Evolutionary conservation across 805 yeast genomes (phyloP), one percentile per base, ranked within the genome.

Genomic region (Naumovozyma dairenensis): DNA sequence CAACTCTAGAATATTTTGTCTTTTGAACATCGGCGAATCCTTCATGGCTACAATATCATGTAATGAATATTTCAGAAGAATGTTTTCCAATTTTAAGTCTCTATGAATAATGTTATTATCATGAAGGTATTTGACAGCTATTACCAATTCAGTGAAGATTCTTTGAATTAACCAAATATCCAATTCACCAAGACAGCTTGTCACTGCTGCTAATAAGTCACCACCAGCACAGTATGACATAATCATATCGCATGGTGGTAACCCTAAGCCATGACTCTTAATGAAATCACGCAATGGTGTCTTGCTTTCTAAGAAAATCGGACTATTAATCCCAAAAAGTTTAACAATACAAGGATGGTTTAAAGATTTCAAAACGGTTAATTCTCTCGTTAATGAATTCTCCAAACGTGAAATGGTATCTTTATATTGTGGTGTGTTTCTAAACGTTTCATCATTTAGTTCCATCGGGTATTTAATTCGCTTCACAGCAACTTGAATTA

Each of bases 81-180:
- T 65, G 48, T 86, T 92, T 48, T 92, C 98, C 29, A 89, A 65
- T 60, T 92, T 92, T 45, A 92, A 71, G 51, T 92, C 98, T 38
- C 97, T 74, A 58, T 92, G 98, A 6, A 87, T 83, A 18, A 87
- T 72, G 39, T 70, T 58, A 36, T 71, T 60, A 4, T 54, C 48
- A 55, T 92, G 98, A 34, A 89, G 60, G 51, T 80, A 85, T 16
- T 67, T 62, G 3, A 86, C 75, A 0, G 94, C 89, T 8, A 68
- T 53, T 3, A 75, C 71, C 2, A 83, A 48, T 55, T 92, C 95
- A 6, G 78, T 69, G 42, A 81, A 80, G 0, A 86, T 61, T 18
- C 83, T 65, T 36, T 74, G 65, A 2, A 81, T 61, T 6, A 80
- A 60, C 28, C 56, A 48, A 46, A 78, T 64, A 15, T 65, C 51